Evolutionary conservation across 768 basidiomycete species (phyloP).

Genomic region (Dendrothele bispora): DNA sequence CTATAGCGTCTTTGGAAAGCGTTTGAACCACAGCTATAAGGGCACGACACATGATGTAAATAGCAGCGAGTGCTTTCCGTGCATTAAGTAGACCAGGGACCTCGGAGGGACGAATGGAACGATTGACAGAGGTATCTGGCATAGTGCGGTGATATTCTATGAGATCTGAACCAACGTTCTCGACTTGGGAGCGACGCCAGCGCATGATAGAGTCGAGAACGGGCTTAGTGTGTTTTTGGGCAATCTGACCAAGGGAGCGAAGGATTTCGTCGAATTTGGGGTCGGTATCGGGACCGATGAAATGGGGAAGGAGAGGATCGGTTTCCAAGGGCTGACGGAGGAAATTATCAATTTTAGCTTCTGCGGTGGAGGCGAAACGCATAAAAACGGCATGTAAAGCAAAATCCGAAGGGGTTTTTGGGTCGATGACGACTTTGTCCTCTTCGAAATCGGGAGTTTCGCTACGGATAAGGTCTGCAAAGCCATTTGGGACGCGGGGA

Average conservation of each 20-base stretch:
- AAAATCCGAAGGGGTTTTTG: slow-evolving; percentile 84
- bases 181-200: slow-evolving; percentile 80
- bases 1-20: slow-evolving; percentile 74
- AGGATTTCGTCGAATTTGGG: slow-evolving; percentile 81
- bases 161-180: slow-evolving; percentile 52
- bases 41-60: slow-evolving; percentile 89
- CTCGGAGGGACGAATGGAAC: slow-evolving; percentile 43
- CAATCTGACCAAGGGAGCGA: slow-evolving; percentile 82
- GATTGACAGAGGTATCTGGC: slow-evolving; percentile 29
- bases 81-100: slow-evolving; percentile 57
- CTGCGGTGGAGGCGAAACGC: slow-evolving; percentile 78
- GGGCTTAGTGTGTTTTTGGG: slow-evolving; percentile 78
- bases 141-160: slow-evolving; percentile 48
- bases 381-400: slow-evolving; percentile 88
- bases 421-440: slow-evolving; percentile 67
- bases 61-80: slow-evolving; percentile 77
- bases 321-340: slow-evolving; percentile 65
- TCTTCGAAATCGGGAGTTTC: slow-evolving; percentile 67
- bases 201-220: slow-evolving; percentile 86
- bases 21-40: slow-evolving; percentile 75
- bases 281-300: slow-evolving; percentile 75
- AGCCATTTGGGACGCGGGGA: slow-evolving; percentile 71
- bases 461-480: slow-evolving; percentile 45
- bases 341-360: slow-evolving; percentile 77
- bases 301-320: slow-evolving; percentile 64